A percentile compares a stretch with the other conserved stretches of the same genome.
phyloP scores from a whole-genome alignment of 2,329 filamentous ascomycete species.

The Aspergillus sp. region DNA sequence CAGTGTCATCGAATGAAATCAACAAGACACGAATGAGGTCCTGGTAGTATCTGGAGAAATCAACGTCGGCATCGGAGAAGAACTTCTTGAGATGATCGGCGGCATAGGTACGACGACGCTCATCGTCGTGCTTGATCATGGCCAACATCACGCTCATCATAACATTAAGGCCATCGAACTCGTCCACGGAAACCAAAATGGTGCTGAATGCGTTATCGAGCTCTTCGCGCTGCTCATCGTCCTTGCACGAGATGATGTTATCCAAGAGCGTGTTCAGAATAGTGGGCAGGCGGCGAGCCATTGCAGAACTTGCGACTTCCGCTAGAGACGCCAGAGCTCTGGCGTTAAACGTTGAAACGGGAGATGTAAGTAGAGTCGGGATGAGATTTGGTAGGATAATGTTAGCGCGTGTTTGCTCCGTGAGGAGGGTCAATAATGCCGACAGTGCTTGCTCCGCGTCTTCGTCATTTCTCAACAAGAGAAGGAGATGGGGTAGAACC shows the following conservation, averaged over 20 bases:
- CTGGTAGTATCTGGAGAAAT: conserved; percentile 94
- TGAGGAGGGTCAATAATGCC: conserved; percentile 89
- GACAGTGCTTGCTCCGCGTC: conserved; percentile 90
- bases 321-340: conserved; percentile 90
- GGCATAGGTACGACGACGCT: conserved; percentile 75
- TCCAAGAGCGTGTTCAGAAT: conserved; percentile 96
- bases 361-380: conserved; percentile 83
- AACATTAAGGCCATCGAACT: conserved; percentile 92
- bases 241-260: conserved; percentile 72
- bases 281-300: conserved; percentile 84
- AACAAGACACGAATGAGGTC: conserved; percentile 89
- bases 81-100: conserved; percentile 81
- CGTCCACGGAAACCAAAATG: conserved; percentile 88
- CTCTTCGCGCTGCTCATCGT: conserved; percentile 72
- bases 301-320: conserved; percentile 82
- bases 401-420: conserved; percentile 89
- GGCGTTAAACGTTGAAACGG: conserved; percentile 93
- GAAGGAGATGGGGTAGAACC: conserved; percentile 88
- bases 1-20: conserved; percentile 86
- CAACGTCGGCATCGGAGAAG: conserved; percentile 75
- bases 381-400: conserved; percentile 96
- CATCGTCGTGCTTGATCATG: conserved; percentile 89
- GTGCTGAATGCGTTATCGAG: conserved; percentile 81
- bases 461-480: conserved; percentile 78
- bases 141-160: conserved; percentile 91